Conservation (phyloP, 306 rosid genomes). For the Ziziphus jujuba region DNA sequence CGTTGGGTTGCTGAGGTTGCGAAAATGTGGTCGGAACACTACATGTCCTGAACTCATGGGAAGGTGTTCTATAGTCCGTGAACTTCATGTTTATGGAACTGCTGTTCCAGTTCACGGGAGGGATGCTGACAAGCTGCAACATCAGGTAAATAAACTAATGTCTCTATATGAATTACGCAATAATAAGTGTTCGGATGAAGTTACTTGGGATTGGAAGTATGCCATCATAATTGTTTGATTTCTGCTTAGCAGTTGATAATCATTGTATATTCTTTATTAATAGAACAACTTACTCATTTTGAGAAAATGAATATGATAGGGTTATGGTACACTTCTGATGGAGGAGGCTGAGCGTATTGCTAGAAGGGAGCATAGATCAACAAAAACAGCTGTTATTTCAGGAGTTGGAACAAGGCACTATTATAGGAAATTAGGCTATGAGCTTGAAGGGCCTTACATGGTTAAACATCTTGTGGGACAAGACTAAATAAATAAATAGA, state of each 20-base stretch:
- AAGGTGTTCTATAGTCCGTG: conserved; percentile 89
- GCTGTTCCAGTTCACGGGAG: conserved; percentile 99
- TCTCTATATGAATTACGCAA: conserved; percentile 12
- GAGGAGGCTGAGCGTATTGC: conserved; percentile 94
- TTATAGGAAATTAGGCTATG: conserved; percentile 85
- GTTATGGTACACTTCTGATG: conserved; percentile 96
- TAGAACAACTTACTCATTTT: not conserved
- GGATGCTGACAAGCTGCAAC: conserved; percentile 91
- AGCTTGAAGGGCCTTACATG: conserved; percentile 99
- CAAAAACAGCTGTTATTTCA: conserved; percentile 83
- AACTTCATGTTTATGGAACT: conserved; percentile 96
- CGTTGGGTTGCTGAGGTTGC: conserved; percentile 83
- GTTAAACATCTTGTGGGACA: conserved; percentile 59
- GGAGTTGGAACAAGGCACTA: conserved; percentile 98
- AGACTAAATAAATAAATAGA: not conserved
- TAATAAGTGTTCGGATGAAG: not conserved
- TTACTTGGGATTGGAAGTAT: not conserved
- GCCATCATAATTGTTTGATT: too few relatives aligned
- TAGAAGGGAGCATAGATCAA: conserved; percentile 72
- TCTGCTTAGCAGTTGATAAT: too few relatives aligned
- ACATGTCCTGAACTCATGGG: conserved; percentile 87
- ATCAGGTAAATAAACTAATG: conserved; percentile 63
- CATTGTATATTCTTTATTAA: not conserved
- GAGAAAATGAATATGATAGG: conserved; percentile 41
- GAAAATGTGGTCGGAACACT: conserved; percentile 80